Evolutionary conservation across 352 stramenopile species (phyloP).

Genomic region (Phytophthora vignae): DNA sequence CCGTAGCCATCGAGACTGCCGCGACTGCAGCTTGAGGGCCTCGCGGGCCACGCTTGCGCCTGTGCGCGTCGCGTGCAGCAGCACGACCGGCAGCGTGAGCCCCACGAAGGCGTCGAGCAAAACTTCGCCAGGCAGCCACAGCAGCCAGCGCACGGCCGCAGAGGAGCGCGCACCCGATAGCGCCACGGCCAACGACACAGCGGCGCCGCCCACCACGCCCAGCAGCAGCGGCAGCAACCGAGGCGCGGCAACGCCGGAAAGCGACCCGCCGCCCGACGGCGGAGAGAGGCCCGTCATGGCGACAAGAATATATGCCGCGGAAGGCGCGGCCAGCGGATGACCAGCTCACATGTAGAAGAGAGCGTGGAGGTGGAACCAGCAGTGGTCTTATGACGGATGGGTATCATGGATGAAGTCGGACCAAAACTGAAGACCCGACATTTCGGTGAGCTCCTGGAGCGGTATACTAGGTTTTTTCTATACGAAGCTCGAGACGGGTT

Average conservation of each 20-base stretch:
- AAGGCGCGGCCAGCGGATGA: slow-evolving; percentile 1
- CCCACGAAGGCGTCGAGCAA: slow-evolving; percentile 26
- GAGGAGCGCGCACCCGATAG: slow-evolving; percentile 40
- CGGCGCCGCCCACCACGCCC: slow-evolving; percentile 29
- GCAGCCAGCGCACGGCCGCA: slow-evolving; percentile 46
- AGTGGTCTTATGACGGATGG: not conserved
- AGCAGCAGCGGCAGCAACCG: slow-evolving; percentile 38
- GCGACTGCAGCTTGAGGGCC: slow-evolving; percentile 6
- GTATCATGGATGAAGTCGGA: not conserved
- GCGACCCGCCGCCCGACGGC: slow-evolving; percentile 10
- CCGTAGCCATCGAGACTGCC: slow-evolving; percentile 19
- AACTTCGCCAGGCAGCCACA: slow-evolving; percentile 32
- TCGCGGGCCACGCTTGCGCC: slow-evolving; percentile 16
- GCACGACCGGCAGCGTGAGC: slow-evolving; percentile 19
- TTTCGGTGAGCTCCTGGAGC: slow-evolving; percentile 16
- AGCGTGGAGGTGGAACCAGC: not conserved
- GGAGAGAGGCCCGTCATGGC: slow-evolving; percentile 20
- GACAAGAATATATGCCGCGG: slow-evolving; percentile 24
- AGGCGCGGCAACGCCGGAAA: slow-evolving; percentile 12
- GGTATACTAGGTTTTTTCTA: not conserved
- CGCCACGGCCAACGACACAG: slow-evolving; percentile 43
- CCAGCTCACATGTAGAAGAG: slow-evolving; percentile 29
- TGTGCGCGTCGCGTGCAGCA: slow-evolving; percentile 22
- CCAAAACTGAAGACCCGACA: not conserved
- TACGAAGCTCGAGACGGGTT: not conserved